phyloP scores from a whole-genome alignment of 2,329 filamentous ascomycete species.

The Orbilia brochopaga region DNA sequence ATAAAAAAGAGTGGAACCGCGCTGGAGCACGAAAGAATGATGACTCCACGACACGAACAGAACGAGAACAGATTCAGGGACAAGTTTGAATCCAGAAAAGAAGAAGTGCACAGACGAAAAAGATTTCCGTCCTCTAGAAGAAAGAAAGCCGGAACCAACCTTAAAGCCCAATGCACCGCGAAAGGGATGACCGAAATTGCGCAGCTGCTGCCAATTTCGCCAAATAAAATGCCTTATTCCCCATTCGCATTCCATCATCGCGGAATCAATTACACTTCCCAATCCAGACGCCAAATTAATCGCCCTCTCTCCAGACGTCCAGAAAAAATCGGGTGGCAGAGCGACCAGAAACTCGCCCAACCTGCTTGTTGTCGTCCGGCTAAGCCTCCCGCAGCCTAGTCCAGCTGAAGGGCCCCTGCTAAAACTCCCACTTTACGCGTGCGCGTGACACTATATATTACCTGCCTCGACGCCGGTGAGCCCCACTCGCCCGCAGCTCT shows the following conservation, averaged over 20 bases:
- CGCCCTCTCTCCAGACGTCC: no score
- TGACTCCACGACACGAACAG: slow-evolving; percentile 2
- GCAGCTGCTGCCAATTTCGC: slow-evolving; percentile 3
- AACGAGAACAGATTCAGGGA: no score
- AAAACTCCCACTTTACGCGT: slow-evolving; percentile 43
- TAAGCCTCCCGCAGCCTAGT: neutral
- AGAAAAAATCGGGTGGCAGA: slow-evolving; percentile 45
- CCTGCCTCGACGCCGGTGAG: neutral
- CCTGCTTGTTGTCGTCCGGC: neutral
- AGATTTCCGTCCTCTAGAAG: no score
- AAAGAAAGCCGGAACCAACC: no score
- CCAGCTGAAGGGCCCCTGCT: neutral
- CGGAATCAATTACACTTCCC: slow-evolving; percentile 50
- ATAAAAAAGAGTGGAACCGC: slow-evolving; percentile 20
- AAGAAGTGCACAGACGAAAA: no score
- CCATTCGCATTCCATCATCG: neutral
- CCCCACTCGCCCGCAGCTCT: slow-evolving; percentile 21
- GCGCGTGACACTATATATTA: slow-evolving; percentile 41
- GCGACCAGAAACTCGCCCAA: slow-evolving; percentile 1
- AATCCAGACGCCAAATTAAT: slow-evolving; percentile 31
- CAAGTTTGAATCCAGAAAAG: no score
- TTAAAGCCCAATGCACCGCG: slow-evolving; percentile 4
- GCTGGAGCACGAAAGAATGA: slow-evolving; percentile 26
- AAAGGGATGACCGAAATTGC: slow-evolving; percentile 42
- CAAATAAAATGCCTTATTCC: neutral